phyloP scores from a whole-genome alignment of 2,329 filamentous ascomycete species.

The Talaromyces marneffei region DNA sequence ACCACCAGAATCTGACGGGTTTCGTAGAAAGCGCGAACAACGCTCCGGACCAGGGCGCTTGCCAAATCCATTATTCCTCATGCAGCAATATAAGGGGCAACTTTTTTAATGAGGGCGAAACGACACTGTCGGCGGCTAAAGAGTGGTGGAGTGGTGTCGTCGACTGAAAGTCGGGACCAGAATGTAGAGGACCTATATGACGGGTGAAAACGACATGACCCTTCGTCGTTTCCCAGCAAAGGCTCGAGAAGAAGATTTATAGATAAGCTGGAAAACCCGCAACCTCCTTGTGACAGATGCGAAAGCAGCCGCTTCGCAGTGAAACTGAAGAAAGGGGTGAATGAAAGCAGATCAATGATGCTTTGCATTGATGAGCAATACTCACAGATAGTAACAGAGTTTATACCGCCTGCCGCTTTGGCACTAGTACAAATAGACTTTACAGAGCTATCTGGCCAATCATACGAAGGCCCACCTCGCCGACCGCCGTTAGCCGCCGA shows the following conservation, averaged over 20 bases:
- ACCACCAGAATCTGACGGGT: conserved; percentile 77
- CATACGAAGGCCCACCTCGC: background rate
- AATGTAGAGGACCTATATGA: conserved; percentile 2
- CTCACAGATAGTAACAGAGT: background rate
- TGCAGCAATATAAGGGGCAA: background rate
- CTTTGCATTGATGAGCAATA: background rate
- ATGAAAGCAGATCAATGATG: background rate
- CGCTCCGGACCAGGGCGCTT: conserved; percentile 76
- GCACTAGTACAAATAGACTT: background rate
- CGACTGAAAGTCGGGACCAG: conserved; percentile 6
- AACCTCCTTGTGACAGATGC: background rate
- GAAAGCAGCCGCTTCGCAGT: background rate
- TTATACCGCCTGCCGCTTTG: background rate
- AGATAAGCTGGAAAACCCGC: background rate
- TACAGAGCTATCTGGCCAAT: background rate
- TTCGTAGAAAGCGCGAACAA: conserved; percentile 79
- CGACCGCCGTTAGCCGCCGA: background rate
- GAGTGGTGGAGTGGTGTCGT: background rate
- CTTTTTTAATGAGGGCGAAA: background rate
- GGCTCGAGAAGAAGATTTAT: conserved; percentile 2
- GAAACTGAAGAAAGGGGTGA: background rate
- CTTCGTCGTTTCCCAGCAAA: conserved; percentile 10
- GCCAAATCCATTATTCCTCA: conserved; percentile 54
- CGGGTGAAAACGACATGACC: conserved; percentile 12
- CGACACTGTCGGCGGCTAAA: background rate